phyloP scores from a whole-genome alignment of 1,284 basidiomycete species.

The Athelia sp. region DNA sequence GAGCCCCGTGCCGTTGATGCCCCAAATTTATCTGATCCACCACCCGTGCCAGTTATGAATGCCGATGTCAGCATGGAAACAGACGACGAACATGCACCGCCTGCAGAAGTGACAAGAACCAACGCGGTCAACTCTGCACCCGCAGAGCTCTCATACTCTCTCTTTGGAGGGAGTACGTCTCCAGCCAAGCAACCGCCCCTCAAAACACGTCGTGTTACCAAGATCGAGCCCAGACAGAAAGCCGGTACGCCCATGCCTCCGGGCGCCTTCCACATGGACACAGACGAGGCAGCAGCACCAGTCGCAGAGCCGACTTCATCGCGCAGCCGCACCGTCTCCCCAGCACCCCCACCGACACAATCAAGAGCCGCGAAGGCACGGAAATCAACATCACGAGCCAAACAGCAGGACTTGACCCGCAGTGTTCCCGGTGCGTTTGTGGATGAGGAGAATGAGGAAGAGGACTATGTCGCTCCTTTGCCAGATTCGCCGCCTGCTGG shows the following conservation, averaged over 20 bases:
- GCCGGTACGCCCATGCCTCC: slow-evolving; percentile 23
- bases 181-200: slow-evolving; percentile 13
- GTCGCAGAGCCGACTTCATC: slow-evolving; percentile 9
- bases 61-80: slow-evolving; percentile 21
- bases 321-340: slow-evolving; percentile 9
- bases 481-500: slow-evolving; percentile 30
- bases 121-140: slow-evolving; percentile 5
- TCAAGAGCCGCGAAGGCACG: slow-evolving; percentile 6
- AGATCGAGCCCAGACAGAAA: neutral
- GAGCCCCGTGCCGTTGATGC: slow-evolving; percentile 8
- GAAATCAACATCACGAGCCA: slow-evolving; percentile 9
- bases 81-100: neutral
- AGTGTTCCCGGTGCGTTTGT: slow-evolving; percentile 55
- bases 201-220: slow-evolving; percentile 7
- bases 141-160: slow-evolving; percentile 21
- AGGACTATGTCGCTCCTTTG: slow-evolving; percentile 49
- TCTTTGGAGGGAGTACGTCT: slow-evolving; percentile 20
- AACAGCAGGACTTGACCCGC: slow-evolving; percentile 25
- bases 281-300: slow-evolving; percentile 24
- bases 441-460: slow-evolving; percentile 42
- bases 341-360: slow-evolving; percentile 11
- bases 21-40: slow-evolving; percentile 4
- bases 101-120: slow-evolving; percentile 1
- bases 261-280: slow-evolving; percentile 31
- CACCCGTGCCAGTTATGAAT: slow-evolving; percentile 2